Conservation (phyloP, 2,329 filamentous ascomycete genomes). For the Tolypocladium amazonense region DNA sequence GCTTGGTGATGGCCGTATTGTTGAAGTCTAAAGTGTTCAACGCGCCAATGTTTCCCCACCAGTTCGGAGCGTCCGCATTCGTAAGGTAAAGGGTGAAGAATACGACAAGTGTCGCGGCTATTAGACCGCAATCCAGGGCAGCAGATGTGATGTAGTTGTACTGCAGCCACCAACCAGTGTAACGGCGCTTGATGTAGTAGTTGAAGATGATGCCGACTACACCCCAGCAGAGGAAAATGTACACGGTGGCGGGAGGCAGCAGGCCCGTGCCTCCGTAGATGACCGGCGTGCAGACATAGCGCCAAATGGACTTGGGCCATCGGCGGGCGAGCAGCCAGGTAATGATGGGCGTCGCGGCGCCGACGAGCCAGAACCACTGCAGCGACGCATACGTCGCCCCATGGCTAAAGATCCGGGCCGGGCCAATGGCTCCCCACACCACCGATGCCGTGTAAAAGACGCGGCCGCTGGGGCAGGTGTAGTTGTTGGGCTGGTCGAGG, state of each 20-base stretch:
- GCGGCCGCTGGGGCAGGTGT: constrained; percentile 43
- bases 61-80: constrained; percentile 40
- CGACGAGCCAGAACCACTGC: constrained; percentile 63
- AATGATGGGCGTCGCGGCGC: constrained; percentile 49
- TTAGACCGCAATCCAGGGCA: constrained; percentile 57
- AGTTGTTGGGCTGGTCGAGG: constrained; percentile 40
- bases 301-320: constrained; percentile 50
- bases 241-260: constrained; percentile 59
- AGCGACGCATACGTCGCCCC: constrained; percentile 52
- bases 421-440: constrained; percentile 66
- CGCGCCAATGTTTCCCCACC: constrained; percentile 49
- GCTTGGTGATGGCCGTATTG: constrained; percentile 30
- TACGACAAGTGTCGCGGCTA: constrained; percentile 56
- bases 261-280: constrained; percentile 55
- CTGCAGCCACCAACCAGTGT: constrained; percentile 64
- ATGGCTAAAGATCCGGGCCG: constrained; percentile 55
- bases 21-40: constrained; percentile 35
- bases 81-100: constrained; percentile 59
- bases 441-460: constrained; percentile 59
- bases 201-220: constrained; percentile 59
- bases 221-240: constrained; percentile 64
- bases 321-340: constrained; percentile 51
- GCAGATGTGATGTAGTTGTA: constrained; percentile 71
- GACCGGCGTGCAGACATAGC: constrained; percentile 58
- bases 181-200: constrained; percentile 53